Evolutionary conservation across 177 flowering plant genomes (phyloP), one percentile per base, ranked within the genome.

Genomic region (Vitis hybrid): DNA sequence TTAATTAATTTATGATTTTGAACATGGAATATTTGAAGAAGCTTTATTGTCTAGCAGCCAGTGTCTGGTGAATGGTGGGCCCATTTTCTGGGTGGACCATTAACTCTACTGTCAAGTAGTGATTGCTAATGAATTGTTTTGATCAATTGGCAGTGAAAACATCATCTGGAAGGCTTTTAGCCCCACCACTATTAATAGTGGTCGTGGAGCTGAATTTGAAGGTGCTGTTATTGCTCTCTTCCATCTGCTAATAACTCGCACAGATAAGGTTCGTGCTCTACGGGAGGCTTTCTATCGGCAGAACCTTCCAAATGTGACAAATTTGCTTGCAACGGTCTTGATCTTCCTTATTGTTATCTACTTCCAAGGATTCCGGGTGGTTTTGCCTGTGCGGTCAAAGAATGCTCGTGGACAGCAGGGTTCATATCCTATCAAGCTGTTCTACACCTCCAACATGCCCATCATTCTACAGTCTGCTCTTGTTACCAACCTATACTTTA

Each of bases 351-450:
- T 93, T 71, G 98, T 93, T 13, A 89, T 88, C 60, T 93, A 93
- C 84, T 89, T 93, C 84, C 98, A 93, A 92, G 98, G 98, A 4
- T 93, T 93, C 88, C 97, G 97, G 67, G 97, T 93, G 65, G 96
- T 93, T 67, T 80, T 93, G 76, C 97, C 97, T 54, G 97, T 93
- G 75, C 86, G 96, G 74, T 92, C 98, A 48, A 93, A 88, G 85
- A 93, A 88, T 82, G 96, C 98, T 21, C 91, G 98, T 69, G 97
- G 98, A 59, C 98, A 92, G 65, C 98, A 93, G 82, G 98, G 98
- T 14, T 93, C 98, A 56, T 93, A 93, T 60, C 98, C 98, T 27
- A 93, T 93, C 77, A 93, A 93, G 81, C 80, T 93, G 66, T 93
- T 93, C 82, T 93, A 93, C 84, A 93, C 98, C 61, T 93, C 97